phyloP scores from a whole-genome alignment of 176 grass and related monocot species.

The Metroxylon sagu region DNA sequence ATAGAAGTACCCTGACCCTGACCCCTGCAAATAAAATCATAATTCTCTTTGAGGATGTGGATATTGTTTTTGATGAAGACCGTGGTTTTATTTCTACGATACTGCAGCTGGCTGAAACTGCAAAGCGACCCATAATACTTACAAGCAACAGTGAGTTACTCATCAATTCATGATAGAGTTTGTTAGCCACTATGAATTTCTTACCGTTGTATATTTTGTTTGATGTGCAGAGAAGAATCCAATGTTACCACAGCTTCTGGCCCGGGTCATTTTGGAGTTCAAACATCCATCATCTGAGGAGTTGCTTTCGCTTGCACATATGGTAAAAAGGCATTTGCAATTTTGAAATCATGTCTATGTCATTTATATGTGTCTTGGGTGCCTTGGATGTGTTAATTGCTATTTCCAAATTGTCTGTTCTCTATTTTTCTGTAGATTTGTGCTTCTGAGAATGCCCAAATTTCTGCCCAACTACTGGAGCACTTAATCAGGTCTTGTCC shows the following conservation, averaged over 20 bases:
- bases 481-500: conserved; percentile 48
- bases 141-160: conserved; percentile 87
- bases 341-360: too few species aligned
- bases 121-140: conserved; percentile 91
- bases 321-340: conserved; percentile 27
- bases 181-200: conserved; percentile 1
- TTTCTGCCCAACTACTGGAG: conserved; percentile 43
- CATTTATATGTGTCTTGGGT: too few species aligned
- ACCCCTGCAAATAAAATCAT: conserved; percentile 56
- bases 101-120: conserved; percentile 63
- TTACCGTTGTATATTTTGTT: conserved; percentile 20
- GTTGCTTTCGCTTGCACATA: conserved; percentile 60
- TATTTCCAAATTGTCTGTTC: conserved; percentile 16
- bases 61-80: conserved; percentile 91
- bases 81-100: conserved; percentile 81
- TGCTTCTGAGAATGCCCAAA: conserved; percentile 52
- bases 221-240: conserved; percentile 65
- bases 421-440: conserved; percentile 53
- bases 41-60: conserved; percentile 89
- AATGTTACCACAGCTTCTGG: conserved; percentile 57
- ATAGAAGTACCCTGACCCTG: conserved; percentile 36
- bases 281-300: conserved; percentile 61
- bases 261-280: conserved; percentile 66
- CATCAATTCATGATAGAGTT: background rate
- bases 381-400: conserved; percentile 5